A percentile compares a stretch with the other conserved stretches of the same genome.
Conservation (phyloP, 1,284 basidiomycete species). For the Pseudozyma sp. region DNA sequence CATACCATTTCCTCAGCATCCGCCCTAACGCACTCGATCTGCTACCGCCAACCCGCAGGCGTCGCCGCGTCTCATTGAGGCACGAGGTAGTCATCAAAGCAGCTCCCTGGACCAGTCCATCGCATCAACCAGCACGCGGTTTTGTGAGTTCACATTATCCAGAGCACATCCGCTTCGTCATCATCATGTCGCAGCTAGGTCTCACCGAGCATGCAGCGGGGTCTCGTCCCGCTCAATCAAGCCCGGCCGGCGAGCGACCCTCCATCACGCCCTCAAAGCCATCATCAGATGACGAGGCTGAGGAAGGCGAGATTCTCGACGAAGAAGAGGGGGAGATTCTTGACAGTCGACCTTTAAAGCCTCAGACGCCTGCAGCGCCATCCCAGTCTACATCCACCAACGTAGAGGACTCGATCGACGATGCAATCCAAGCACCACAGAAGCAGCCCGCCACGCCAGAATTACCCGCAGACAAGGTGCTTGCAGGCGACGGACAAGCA, state of each 20-base stretch:
- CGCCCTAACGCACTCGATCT: background rate
- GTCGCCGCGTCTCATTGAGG: too few species aligned
- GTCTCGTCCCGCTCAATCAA: constrained; percentile 6
- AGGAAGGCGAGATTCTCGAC: constrained; percentile 49
- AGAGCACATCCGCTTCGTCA: background rate
- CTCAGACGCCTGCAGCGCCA: constrained; percentile 3
- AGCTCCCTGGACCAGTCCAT: too few species aligned
- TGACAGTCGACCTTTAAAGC: constrained; percentile 14
- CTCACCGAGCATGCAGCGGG: constrained; percentile 7
- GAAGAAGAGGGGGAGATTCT: constrained; percentile 48
- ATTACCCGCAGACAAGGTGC: background rate
- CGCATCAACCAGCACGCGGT: too few species aligned
- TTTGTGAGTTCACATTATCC: background rate
- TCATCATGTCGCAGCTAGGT: constrained; percentile 34
- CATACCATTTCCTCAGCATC: background rate
- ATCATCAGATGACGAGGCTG: constrained; percentile 38
- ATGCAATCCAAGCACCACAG: constrained; percentile 11
- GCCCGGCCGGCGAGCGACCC: constrained; percentile 3
- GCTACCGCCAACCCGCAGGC: background rate
- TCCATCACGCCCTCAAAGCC: constrained; percentile 11
- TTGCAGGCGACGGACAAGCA: background rate
- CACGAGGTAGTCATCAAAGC: too few species aligned
- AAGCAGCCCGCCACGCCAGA: constrained; percentile 24
- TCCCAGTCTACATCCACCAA: constrained; percentile 1
- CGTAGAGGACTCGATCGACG: constrained; percentile 6